Conservation (phyloP, 2,329 filamentous ascomycete species). For the Elsinoe australis region DNA sequence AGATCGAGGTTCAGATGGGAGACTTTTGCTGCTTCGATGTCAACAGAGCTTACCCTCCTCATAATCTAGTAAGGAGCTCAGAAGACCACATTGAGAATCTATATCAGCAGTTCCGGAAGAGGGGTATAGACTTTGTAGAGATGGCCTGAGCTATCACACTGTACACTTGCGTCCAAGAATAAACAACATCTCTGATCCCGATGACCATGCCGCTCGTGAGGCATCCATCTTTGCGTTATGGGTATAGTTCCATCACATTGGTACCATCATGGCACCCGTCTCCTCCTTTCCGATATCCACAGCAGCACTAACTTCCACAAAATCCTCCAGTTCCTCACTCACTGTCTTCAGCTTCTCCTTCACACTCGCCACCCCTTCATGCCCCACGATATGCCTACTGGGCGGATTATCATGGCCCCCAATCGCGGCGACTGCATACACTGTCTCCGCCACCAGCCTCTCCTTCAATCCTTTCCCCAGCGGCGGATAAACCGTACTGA, state of each 20-base stretch:
- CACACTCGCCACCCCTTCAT: slow-evolving; percentile 77
- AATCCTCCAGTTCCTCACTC: slow-evolving; percentile 92
- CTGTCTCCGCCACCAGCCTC: slow-evolving; percentile 74
- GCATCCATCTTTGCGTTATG: not conserved
- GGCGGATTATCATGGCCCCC: slow-evolving; percentile 95
- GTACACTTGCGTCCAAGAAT: too few species aligned
- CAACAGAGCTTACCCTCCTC: slow-evolving; percentile 9
- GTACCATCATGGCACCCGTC: not conserved
- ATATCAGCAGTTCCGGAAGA: not conserved
- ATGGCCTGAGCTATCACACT: too few species aligned
- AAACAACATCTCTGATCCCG: too few species aligned
- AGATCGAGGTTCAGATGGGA: not conserved
- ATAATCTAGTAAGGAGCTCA: slow-evolving; percentile 5
- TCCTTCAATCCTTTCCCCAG: slow-evolving; percentile 62
- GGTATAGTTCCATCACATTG: not conserved
- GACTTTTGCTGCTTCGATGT: slow-evolving; percentile 14
- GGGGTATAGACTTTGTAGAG: slow-evolving; percentile 15
- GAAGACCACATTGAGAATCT: slow-evolving; percentile 14
- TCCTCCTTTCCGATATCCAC: slow-evolving; percentile 57
- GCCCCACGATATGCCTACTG: slow-evolving; percentile 84
- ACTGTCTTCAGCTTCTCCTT: slow-evolving; percentile 96
- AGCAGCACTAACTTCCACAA: slow-evolving; percentile 78
- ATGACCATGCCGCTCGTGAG: not conserved
- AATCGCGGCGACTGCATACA: slow-evolving; percentile 83
- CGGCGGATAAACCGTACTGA: slow-evolving; percentile 65